These are phyloP conservation scores for Phytophthora colocasiae DNA, from an alignment of 352 stramenopile genomes.

Conservation along the genomic window DNA sequence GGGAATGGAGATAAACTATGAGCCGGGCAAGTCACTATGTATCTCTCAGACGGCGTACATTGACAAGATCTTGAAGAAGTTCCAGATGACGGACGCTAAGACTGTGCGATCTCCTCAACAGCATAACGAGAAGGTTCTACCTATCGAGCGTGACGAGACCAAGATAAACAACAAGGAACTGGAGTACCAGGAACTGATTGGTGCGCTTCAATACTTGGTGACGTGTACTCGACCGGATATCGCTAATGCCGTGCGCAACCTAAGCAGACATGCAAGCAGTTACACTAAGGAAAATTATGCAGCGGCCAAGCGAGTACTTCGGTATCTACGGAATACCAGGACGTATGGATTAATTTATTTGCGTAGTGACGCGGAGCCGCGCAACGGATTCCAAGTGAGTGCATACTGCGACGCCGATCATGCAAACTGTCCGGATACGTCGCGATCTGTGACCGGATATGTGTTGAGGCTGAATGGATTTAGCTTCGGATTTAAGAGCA, in stretches of 20 bases:
- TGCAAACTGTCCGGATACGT: neutral
- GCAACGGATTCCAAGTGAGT: too few relatives aligned
- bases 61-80: neutral
- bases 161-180: too few relatives aligned
- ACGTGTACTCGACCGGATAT: too few relatives aligned
- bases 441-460: too few relatives aligned
- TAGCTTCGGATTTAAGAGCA: too few relatives aligned
- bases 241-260: too few relatives aligned
- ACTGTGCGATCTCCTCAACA: neutral
- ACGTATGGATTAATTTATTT: neutral
- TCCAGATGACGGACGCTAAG: neutral
- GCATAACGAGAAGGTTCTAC: neutral
- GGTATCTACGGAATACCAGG: neutral
- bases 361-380: neutral
- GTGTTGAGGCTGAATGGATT: too few relatives aligned
- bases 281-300: too few relatives aligned
- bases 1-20: slow-evolving; percentile 7
- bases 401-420: neutral
- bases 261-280: too few relatives aligned
- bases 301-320: neutral
- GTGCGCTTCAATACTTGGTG: too few relatives aligned
- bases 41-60: neutral
- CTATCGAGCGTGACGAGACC: too few relatives aligned
- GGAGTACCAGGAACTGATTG: too few relatives aligned
- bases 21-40: neutral